These are phyloP conservation scores for Sphagnum fallax DNA, from an alignment of 228 moss, liverwort and hornwort species.

Conservation along the genomic window DNA sequence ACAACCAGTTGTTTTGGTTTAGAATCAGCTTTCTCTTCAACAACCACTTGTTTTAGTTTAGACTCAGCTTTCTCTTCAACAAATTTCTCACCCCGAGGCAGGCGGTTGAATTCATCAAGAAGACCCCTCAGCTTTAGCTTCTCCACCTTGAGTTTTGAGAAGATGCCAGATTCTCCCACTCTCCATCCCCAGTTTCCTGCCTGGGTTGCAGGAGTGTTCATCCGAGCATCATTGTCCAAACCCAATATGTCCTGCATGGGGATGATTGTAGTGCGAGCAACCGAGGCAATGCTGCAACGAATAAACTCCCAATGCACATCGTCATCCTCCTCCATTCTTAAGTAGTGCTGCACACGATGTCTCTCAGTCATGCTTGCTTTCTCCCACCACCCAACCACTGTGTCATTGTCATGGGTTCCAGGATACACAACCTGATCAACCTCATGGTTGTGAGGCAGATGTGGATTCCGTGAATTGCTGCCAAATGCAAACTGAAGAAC, in stretches of 20 bases:
- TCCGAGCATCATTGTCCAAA: conserved; percentile 58
- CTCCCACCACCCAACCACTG: conserved; percentile 45
- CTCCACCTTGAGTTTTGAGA: conserved; percentile 39
- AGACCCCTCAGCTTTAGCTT: conserved; percentile 26
- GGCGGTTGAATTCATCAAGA: conserved; percentile 51
- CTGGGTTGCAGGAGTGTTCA: conserved; percentile 66
- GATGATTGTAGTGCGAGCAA: conserved; percentile 61
- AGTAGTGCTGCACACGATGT: conserved; percentile 31
- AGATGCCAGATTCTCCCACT: conserved; percentile 57
- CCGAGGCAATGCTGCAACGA: conserved; percentile 39
- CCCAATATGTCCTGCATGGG: conserved; percentile 82
- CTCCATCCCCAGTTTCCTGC: conserved; percentile 85
- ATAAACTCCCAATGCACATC: conserved; percentile 79
- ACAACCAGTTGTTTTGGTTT: too few relatives aligned
- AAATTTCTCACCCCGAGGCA: conserved; percentile 20
- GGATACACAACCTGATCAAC: conserved; percentile 72
- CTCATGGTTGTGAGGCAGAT: conserved; percentile 80
- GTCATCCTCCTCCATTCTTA: conserved; percentile 26
- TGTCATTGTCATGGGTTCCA: conserved; percentile 87
- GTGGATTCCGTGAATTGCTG: conserved; percentile 33
- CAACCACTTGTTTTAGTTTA: too few relatives aligned
- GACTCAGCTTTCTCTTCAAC: too few relatives aligned
- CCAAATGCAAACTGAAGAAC: conserved; percentile 71
- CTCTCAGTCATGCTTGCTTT: conserved; percentile 8
- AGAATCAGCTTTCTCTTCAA: too few relatives aligned